Conservation (phyloP, 1,284 basidiomycete species). For the Rhizoctonia solani region DNA sequence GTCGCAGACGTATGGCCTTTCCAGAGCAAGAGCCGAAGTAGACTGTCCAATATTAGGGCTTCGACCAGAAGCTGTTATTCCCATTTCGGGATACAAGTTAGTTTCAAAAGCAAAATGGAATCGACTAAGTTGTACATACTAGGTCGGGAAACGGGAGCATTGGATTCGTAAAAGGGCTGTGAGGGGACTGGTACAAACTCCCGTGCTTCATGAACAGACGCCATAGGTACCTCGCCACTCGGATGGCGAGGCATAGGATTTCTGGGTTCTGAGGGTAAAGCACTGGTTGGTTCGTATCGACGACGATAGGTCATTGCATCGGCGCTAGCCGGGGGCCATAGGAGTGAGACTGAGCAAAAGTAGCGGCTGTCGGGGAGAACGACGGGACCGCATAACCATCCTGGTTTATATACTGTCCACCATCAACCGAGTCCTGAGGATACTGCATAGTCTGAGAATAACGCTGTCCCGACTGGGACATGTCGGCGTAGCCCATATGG, state of each 20-base stretch:
- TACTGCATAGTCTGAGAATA: not conserved
- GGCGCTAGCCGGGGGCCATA: not conserved
- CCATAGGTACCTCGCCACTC: constrained; percentile 19
- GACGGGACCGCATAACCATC: constrained; percentile 1
- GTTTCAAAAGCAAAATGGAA: not conserved
- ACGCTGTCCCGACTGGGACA: not conserved
- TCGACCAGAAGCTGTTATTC: not conserved
- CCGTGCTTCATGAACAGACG: not conserved
- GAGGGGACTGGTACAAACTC: not conserved
- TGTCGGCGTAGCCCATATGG: constrained; percentile 25
- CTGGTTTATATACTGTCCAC: not conserved
- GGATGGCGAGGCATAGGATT: constrained; percentile 6
- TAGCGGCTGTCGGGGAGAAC: constrained; percentile 16
- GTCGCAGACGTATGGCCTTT: constrained; percentile 23
- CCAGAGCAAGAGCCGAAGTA: constrained; percentile 26
- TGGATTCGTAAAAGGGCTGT: not conserved
- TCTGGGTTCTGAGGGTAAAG: not conserved
- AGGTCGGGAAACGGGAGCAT: not conserved
- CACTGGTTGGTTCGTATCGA: constrained; percentile 15
- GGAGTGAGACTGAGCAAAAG: not conserved
- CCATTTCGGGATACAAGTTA: constrained; percentile 4
- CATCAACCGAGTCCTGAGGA: not conserved
- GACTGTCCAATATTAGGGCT: not conserved
- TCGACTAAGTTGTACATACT: not conserved
- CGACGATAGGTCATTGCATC: constrained; percentile 11